These are phyloP conservation scores for Tetrapisispora pingtungensis DNA, from an alignment of 805 yeast species.

Conservation along the genomic window DNA sequence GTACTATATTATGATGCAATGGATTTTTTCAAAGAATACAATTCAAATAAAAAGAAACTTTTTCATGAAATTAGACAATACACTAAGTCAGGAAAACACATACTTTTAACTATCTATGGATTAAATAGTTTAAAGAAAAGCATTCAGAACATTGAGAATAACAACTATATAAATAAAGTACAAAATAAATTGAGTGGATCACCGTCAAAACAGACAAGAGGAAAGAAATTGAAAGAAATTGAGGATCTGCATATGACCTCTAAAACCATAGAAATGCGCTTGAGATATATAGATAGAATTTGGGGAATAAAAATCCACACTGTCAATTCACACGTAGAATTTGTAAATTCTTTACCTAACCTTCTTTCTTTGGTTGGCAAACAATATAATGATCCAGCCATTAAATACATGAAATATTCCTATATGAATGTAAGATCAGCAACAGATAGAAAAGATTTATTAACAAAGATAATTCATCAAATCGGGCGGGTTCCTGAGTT, in stretches of 20 bases:
- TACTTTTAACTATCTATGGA: slow-evolving; percentile 41
- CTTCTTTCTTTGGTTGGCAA: slow-evolving; percentile 47
- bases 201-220: slow-evolving; percentile 2
- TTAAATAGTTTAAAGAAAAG: slow-evolving; percentile 38
- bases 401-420: slow-evolving; percentile 45
- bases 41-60: slow-evolving; percentile 18
- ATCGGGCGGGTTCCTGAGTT: slow-evolving; percentile 48
- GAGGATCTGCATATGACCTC: slow-evolving; percentile 10
- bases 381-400: slow-evolving; percentile 44
- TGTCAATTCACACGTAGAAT: slow-evolving; percentile 33
- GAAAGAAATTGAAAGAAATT: slow-evolving; percentile 11
- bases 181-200: slow-evolving; percentile 17
- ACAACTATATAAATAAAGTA: slow-evolving; percentile 34
- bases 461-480: slow-evolving; percentile 42
- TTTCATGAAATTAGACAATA: slow-evolving; percentile 18
- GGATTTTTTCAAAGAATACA: slow-evolving; percentile 33
- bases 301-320: slow-evolving; percentile 40
- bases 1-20: slow-evolving; percentile 40
- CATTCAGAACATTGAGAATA: slow-evolving; percentile 37
- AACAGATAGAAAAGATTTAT: slow-evolving; percentile 36
- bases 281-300: slow-evolving; percentile 38
- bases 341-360: slow-evolving; percentile 45
- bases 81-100: slow-evolving; percentile 19
- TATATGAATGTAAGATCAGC: slow-evolving; percentile 53
- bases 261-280: slow-evolving; percentile 32